Evolutionary conservation across 2,329 filamentous ascomycete genomes (phyloP).

Genomic region (Chaetomium sp.): DNA sequence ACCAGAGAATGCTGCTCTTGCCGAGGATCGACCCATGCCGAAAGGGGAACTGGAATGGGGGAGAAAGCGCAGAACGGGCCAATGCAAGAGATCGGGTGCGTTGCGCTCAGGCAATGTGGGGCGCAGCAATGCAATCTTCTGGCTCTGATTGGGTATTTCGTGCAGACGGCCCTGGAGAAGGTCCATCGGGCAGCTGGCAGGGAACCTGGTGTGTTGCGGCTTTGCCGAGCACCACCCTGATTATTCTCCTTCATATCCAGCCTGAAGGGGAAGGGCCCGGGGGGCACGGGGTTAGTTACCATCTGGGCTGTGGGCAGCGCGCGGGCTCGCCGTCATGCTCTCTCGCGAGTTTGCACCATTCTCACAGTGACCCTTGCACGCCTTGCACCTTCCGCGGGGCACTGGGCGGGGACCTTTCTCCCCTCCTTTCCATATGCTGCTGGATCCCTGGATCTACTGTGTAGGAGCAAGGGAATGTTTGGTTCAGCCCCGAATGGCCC

Average conservation of each 20-base stretch:
- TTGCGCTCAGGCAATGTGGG: conserved; percentile 29
- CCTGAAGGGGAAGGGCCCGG: neutral
- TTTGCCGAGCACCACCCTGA: neutral
- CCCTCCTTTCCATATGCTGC: neutral
- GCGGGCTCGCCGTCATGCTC: neutral
- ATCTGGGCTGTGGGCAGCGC: no score
- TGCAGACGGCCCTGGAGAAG: neutral
- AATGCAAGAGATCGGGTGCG: conserved; percentile 8
- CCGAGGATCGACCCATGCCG: neutral
- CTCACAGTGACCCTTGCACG: neutral
- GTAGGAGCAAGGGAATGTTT: neutral
- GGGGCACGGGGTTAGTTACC: no score
- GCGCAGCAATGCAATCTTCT: conserved; percentile 25
- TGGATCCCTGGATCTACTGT: neutral
- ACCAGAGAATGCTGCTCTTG: neutral
- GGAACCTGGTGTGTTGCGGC: neutral
- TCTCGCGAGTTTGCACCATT: neutral
- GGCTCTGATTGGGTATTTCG: conserved; percentile 10
- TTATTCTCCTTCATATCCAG: neutral
- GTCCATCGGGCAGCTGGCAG: conserved; percentile 18
- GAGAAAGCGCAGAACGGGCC: neutral
- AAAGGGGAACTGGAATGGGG: neutral
- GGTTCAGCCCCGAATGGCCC: neutral
- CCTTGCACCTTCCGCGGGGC: neutral
- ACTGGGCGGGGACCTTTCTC: neutral